Evolutionary conservation across 2,329 filamentous ascomycete genomes (phyloP).

Genomic region (Fusarium camptoceras): DNA sequence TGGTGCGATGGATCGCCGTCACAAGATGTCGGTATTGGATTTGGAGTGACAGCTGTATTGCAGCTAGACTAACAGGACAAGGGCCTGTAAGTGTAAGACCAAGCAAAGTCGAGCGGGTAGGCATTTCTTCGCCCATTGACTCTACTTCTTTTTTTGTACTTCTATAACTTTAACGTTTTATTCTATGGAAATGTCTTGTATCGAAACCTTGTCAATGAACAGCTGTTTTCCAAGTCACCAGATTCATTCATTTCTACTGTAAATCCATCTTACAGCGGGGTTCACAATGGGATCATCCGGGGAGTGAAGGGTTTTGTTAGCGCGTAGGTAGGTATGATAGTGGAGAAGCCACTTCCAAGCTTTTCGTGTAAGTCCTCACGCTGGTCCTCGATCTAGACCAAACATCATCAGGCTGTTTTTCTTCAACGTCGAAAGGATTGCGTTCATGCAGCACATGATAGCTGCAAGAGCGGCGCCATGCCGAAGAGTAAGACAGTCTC

Average conservation of each 20-base stretch:
- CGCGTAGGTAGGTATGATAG: neutral
- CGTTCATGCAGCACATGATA: slow-evolving; percentile 32
- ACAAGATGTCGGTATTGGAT: slow-evolving; percentile 17
- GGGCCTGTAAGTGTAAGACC: slow-evolving; percentile 8
- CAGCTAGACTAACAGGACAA: slow-evolving; percentile 13
- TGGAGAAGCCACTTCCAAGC: slow-evolving; percentile 14
- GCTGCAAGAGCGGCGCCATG: slow-evolving; percentile 10
- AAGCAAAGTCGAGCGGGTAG: neutral
- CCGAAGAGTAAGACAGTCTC: slow-evolving; percentile 16
- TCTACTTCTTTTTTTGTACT: neutral
- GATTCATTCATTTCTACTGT: slow-evolving; percentile 2
- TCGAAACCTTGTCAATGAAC: neutral
- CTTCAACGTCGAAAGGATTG: neutral
- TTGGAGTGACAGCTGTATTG: slow-evolving; percentile 20
- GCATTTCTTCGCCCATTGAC: neutral
- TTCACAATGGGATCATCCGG: slow-evolving; percentile 26
- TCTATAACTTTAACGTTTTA: neutral
- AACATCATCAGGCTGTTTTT: neutral
- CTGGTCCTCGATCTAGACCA: neutral
- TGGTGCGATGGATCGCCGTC: slow-evolving; percentile 24
- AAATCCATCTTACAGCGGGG: slow-evolving; percentile 19
- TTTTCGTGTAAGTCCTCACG: neutral
- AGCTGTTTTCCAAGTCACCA: slow-evolving; percentile 7
- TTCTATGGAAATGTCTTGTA: neutral
- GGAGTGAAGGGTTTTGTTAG: neutral